Evolutionary conservation across 2,329 filamentous ascomycete genomes (phyloP), one percentile per base, ranked within the genome.

Genomic region (Microdochium nivale): DNA sequence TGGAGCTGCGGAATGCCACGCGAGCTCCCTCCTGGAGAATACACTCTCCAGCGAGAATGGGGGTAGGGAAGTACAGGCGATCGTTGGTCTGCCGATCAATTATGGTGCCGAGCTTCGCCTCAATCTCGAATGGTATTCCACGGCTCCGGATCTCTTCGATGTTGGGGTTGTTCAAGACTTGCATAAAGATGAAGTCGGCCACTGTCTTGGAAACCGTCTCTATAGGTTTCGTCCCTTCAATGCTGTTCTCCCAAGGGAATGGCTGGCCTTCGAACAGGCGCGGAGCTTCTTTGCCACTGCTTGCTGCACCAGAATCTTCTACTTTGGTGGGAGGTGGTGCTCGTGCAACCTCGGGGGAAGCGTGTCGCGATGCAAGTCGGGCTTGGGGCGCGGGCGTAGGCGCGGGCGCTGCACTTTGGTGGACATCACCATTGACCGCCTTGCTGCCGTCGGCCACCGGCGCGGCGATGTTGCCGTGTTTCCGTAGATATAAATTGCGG

Each of bases 81-180:
- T 84, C 76, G 52, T 86, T 81, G 7, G 82, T 87, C 54, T 85
- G 80, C 62, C 82, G 83, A 65, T 89, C 84, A 52, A 92, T 80
- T 14, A 97, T 76, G 25, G 83, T 86, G 19, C 94, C 94, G 48
- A 97, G 75, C 67, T 97, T 97, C 10, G 90, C 94, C 70, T 99
- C 94, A 51, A 99, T 88, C 68, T 99, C 94, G 50, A 96, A 84
- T 54, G 89, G 80, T 14, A 90, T 85, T 7, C 82, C 83, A 16
- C 80, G 77, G 49, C 79, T 78, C 16, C 73, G 68, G 21, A 87
- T 79, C 58, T 87, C 82, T 30, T 77, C 77, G 35, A 84, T 75
- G 57, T 88, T 81, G n/a, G 79, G 74, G 54, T 83, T 82, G 49
- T 77, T 73, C 7, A 94, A 77, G 19, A 94, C 84, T 51, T 86